Conservation (phyloP, 2,329 filamentous ascomycete genomes). For the Trichoderma brevicompactum region DNA sequence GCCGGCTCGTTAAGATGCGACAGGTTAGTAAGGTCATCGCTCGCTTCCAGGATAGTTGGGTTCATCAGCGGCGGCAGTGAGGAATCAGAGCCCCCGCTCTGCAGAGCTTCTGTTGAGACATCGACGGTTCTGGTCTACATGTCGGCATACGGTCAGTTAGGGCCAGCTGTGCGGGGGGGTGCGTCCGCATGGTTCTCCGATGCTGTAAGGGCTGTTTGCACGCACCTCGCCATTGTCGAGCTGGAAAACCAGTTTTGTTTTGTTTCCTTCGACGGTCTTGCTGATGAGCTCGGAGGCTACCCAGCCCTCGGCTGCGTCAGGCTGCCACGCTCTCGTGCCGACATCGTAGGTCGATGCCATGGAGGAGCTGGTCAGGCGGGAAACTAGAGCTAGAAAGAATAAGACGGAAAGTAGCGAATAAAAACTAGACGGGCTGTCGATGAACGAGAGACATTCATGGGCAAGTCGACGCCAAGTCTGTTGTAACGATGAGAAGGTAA, state of each 20-base stretch:
- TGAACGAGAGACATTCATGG: conserved; percentile 27
- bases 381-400: conserved; percentile 25
- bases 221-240: conserved; percentile 90
- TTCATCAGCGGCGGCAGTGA: conserved; percentile 95
- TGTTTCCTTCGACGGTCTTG: conserved; percentile 82
- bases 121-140: conserved; percentile 76
- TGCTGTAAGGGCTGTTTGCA: background rate
- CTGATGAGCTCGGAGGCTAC: conserved; percentile 91
- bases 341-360: conserved; percentile 97
- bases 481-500: conserved; percentile 4
- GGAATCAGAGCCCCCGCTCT: conserved; percentile 71
- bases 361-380: conserved; percentile 34
- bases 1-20: conserved; percentile 98
- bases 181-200: background rate
- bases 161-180: background rate
- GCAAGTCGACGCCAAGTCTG: conserved; percentile 19
- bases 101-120: conserved; percentile 75
- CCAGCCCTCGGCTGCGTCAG: conserved; percentile 94
- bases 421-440: conserved; percentile 26
- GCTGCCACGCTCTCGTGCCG: conserved; percentile 97
- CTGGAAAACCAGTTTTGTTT: conserved; percentile 84
- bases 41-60: conserved; percentile 95
- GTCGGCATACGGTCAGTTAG: conserved; percentile 29
- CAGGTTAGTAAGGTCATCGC: conserved; percentile 94
- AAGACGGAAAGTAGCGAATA: conserved; percentile 9